phyloP scores from a whole-genome alignment of 2,329 filamentous ascomycete species.

The Ceratocystis variospora region DNA sequence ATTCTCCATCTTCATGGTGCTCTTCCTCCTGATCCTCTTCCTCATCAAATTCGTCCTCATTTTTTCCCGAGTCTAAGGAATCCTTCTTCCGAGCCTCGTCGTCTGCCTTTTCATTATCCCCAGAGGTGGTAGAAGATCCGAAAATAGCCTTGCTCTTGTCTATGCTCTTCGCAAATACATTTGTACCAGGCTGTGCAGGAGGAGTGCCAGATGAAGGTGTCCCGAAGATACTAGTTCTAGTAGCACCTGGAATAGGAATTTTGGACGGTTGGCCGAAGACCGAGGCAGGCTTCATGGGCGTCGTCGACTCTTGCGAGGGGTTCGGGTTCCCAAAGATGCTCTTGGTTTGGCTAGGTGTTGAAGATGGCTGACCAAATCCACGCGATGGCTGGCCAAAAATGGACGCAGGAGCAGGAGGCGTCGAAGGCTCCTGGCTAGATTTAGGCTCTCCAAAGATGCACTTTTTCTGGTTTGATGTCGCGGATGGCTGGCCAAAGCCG shows the following conservation, averaged over 20 bases:
- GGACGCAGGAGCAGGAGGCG: neutral
- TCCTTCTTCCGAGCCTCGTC: neutral
- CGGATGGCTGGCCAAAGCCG: neutral
- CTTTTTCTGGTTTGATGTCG: constrained; percentile 7
- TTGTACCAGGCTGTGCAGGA: neutral
- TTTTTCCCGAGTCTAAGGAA: neutral
- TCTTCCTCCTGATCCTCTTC: constrained; percentile 5
- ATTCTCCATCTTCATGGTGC: constrained; percentile 7
- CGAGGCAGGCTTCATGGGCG: neutral
- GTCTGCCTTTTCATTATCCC: neutral
- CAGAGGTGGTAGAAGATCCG: neutral
- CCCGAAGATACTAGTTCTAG: constrained; percentile 18
- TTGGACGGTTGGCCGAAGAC: neutral
- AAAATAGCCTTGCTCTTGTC: constrained; percentile 15
- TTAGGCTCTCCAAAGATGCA: constrained; percentile 12
- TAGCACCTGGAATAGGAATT: constrained; percentile 9
- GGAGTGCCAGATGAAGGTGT: constrained; percentile 19
- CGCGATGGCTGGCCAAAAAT: constrained; percentile 1
- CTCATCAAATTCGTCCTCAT: constrained; percentile 1
- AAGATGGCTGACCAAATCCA: neutral
- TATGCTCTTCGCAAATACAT: constrained; percentile 15
- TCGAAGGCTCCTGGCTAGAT: neutral
- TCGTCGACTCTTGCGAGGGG: constrained; percentile 8
- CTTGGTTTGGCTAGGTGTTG: constrained; percentile 11
- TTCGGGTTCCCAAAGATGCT: constrained; percentile 4